Evolutionary conservation across 2,329 filamentous ascomycete species (phyloP).

Genomic region (Amesomyces nigricolor): DNA sequence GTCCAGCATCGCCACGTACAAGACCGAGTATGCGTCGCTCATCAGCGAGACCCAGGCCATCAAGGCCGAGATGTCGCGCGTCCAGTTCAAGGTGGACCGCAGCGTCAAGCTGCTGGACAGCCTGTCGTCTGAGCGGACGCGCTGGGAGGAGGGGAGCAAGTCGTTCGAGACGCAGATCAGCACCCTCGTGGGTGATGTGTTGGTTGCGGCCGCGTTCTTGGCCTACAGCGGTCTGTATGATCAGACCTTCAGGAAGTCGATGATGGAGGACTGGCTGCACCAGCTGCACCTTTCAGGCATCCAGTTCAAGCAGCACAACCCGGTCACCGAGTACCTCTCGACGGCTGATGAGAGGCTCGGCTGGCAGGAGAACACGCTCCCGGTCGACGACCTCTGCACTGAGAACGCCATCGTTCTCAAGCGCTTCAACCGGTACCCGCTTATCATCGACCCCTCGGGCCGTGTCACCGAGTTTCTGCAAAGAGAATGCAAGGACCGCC

Average conservation of each 20-base stretch:
- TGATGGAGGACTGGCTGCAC: constrained; percentile 96
- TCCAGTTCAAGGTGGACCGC: constrained; percentile 96
- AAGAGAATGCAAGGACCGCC: constrained; percentile 87
- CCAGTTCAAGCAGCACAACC: constrained; percentile 86
- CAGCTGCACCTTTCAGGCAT: constrained; percentile 92
- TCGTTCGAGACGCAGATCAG: constrained; percentile 98
- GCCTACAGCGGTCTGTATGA: constrained; percentile 97
- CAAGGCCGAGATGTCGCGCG: constrained; percentile 92
- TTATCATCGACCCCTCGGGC: constrained; percentile 97
- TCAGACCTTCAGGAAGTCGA: constrained; percentile 93
- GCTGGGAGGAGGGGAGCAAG: constrained; percentile 96
- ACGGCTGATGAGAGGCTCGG: constrained; percentile 90
- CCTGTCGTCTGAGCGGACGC: constrained; percentile 82
- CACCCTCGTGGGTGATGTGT: constrained; percentile 90
- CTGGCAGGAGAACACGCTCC: constrained; percentile 91
- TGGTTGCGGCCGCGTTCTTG: constrained; percentile 94
- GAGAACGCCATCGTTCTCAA: constrained; percentile 97
- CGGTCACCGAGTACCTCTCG: constrained; percentile 92
- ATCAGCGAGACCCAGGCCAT: constrained; percentile 97
- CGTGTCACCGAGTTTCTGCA: constrained; percentile 91
- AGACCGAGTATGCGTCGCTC: constrained; percentile 88
- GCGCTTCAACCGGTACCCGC: constrained; percentile 94
- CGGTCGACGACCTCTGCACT: constrained; percentile 95
- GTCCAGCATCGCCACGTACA: constrained; percentile 88
- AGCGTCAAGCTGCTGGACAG: constrained; percentile 92